These are phyloP conservation scores for Blastocystis sp. DNA, from an alignment of 352 stramenopile genomes.

Conservation along the genomic window DNA sequence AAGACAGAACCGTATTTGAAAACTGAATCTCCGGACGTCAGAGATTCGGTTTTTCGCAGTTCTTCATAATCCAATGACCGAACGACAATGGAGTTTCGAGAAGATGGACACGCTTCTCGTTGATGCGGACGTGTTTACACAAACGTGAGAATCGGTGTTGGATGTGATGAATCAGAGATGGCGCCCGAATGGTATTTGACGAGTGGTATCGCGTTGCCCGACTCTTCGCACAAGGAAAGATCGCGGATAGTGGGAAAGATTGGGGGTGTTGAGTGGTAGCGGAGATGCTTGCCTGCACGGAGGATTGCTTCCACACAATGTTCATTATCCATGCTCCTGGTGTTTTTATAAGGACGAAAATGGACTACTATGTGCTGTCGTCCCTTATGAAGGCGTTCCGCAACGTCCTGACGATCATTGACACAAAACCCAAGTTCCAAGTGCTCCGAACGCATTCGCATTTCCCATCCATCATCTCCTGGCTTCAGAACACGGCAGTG, in stretches of 20 bases:
- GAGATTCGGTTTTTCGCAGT: not conserved
- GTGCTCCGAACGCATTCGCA: not conserved
- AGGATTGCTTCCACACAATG: constrained; percentile 31
- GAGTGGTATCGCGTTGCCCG: constrained; percentile 30
- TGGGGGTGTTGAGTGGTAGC: not conserved
- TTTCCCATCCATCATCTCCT: not conserved
- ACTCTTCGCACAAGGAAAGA: constrained; percentile 1
- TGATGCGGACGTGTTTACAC: constrained; percentile 18
- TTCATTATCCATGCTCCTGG: constrained; percentile 29
- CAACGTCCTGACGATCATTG: constrained; percentile 25
- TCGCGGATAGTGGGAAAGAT: not conserved
- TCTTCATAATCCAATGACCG: constrained; percentile 21
- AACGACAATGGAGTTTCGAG: not conserved
- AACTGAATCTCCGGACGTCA: constrained; percentile 4
- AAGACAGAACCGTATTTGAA: not conserved
- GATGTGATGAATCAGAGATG: not conserved
- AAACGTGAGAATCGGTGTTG: not conserved
- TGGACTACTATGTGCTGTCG: constrained; percentile 51
- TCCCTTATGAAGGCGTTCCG: constrained; percentile 46
- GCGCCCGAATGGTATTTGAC: constrained; percentile 39
- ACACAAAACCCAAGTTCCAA: constrained; percentile 54
- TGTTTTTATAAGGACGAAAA: constrained; percentile 3
- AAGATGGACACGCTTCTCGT: constrained; percentile 4
- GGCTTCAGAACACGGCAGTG: not conserved
- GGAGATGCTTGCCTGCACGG: constrained; percentile 15